Evolutionary conservation across 768 basidiomycete species (phyloP).

Genomic region (Pleurotus cornucopiae): DNA sequence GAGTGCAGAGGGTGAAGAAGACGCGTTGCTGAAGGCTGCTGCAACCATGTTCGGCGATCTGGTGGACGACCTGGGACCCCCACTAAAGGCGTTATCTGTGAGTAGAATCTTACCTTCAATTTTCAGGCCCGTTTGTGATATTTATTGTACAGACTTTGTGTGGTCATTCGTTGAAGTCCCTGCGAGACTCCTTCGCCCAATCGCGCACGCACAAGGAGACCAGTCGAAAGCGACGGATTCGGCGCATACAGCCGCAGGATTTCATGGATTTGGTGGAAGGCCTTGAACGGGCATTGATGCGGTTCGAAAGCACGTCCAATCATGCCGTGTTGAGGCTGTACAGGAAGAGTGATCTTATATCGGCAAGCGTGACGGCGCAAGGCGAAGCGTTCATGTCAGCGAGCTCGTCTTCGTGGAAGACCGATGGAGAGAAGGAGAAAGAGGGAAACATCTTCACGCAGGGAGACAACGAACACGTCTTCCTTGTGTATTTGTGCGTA

Average conservation of each 20-base stretch:
- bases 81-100: slow-evolving; percentile 71
- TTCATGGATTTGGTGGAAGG: slow-evolving; percentile 60
- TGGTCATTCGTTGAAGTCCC: slow-evolving; percentile 51
- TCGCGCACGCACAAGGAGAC: slow-evolving; percentile 25
- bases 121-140: background rate
- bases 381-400: background rate
- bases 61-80: slow-evolving; percentile 76
- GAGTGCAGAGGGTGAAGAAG: slow-evolving; percentile 24
- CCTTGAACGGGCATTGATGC: slow-evolving; percentile 64
- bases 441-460: slow-evolving; percentile 36
- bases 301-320: slow-evolving; percentile 82
- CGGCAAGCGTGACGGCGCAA: slow-evolving; percentile 6
- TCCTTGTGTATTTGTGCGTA: slow-evolving; percentile 82
- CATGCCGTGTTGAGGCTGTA: slow-evolving; percentile 79
- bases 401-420: slow-evolving; percentile 9
- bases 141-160: slow-evolving; percentile 49
- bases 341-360: slow-evolving; percentile 39
- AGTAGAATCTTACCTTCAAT: slow-evolving; percentile 17
- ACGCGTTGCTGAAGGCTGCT: slow-evolving; percentile 52
- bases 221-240: slow-evolving; percentile 20
- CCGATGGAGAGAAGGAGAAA: slow-evolving; percentile 19
- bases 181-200: slow-evolving; percentile 62
- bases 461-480: slow-evolving; percentile 76
- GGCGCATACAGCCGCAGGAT: slow-evolving; percentile 47
- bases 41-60: slow-evolving; percentile 76